Conservation (phyloP, 106 monocot species). For the Dendrobium nobile region DNA sequence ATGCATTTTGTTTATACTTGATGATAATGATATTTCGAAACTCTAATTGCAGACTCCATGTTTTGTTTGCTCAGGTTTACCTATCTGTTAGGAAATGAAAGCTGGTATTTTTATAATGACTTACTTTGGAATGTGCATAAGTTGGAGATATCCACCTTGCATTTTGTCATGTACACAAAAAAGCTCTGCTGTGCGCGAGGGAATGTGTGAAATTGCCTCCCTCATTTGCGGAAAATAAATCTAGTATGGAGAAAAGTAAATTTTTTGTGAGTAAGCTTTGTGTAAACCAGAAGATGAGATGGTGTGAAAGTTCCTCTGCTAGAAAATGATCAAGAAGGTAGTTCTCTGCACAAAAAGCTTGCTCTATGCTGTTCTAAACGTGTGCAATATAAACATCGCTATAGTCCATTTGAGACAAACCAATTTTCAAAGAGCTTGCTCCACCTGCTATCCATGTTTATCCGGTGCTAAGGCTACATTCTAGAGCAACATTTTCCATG, state of each 20-base stretch:
- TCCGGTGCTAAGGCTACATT: background rate
- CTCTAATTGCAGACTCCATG: conserved; percentile 73
- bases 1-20: conserved; percentile 54
- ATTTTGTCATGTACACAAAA: conserved; percentile 44
- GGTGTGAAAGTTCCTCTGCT: conserved; percentile 20
- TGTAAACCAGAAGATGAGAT: conserved; percentile 19
- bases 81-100: conserved; percentile 47
- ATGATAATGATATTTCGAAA: conserved; percentile 56
- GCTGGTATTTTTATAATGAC: conserved; percentile 38
- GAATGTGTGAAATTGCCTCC: conserved; percentile 61
- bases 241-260: conserved; percentile 21
- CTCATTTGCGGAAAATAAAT: conserved; percentile 38
- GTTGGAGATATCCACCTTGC: conserved; percentile 59
- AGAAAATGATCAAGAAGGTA: conserved; percentile 14
- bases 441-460: conserved; percentile 4
- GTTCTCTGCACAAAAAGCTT: conserved; percentile 11
- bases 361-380: conserved; percentile 50
- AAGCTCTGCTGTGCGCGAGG: conserved; percentile 46
- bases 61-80: conserved; percentile 77
- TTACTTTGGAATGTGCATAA: conserved; percentile 66
- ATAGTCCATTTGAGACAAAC: conserved; percentile 20
- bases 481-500: background rate
- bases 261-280: conserved; percentile 29
- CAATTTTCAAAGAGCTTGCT: conserved; percentile 11
- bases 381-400: conserved; percentile 20